Percentiles rank a stretch among this genome's conserved stretches.
Evolutionary conservation across 495 filamentous ascomycete genomes (phyloP).

Genomic region (Penicillium coprophilum): DNA sequence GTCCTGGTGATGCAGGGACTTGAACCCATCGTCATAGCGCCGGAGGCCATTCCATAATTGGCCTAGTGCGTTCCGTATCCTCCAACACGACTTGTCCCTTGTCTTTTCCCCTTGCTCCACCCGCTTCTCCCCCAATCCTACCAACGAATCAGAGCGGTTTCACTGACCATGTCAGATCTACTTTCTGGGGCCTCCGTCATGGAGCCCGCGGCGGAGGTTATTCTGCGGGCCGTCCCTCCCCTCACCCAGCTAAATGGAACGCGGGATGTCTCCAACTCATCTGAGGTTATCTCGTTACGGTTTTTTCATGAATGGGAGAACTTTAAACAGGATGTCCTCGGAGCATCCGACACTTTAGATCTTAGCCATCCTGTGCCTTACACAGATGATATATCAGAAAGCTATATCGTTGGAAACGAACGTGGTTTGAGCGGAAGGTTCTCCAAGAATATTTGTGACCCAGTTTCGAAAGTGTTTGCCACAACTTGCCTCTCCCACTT

Average conservation of each 20-base stretch:
- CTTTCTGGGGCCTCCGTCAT: neutral
- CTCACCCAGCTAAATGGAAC: neutral
- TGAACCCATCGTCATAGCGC: too few species aligned
- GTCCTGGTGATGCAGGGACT: too few species aligned
- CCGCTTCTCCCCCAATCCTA: neutral
- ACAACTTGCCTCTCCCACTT: neutral
- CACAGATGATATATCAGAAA: neutral
- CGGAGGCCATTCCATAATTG: too few species aligned
- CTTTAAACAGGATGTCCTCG: neutral
- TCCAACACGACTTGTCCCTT: neutral
- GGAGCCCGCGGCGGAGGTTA: neutral
- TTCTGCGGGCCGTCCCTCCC: neutral
- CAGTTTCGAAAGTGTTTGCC: neutral
- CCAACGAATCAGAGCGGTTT: neutral
- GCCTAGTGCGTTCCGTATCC: too few species aligned
- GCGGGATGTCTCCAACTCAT: neutral
- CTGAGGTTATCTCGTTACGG: neutral
- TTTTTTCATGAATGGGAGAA: neutral
- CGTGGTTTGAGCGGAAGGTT: neutral
- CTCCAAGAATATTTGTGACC: neutral
- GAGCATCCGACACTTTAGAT: neutral
- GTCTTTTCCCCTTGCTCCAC: neutral
- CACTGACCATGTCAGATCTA: neutral
- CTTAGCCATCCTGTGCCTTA: neutral
- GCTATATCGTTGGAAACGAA: neutral